Percentiles rank a stretch among this genome's conserved stretches.
Evolutionary conservation across 768 basidiomycete species (phyloP).

Genomic region (Russula griseocarnosa): DNA sequence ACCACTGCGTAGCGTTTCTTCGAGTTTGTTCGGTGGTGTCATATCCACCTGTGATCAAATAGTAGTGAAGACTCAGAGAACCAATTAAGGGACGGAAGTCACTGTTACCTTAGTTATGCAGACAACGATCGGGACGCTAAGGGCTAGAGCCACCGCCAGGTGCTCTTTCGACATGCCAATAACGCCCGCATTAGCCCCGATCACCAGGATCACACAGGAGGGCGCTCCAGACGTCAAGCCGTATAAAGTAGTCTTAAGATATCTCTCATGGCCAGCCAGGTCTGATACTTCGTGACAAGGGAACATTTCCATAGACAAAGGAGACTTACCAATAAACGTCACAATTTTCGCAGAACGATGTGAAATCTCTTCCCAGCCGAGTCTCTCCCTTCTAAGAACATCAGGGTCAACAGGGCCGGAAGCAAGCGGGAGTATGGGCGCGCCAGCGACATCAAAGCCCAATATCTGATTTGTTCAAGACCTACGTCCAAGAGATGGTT

Average conservation of each 20-base stretch:
- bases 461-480: slow-evolving; percentile 56
- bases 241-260: slow-evolving; percentile 88
- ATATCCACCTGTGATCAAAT: slow-evolving; percentile 71
- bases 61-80: background rate
- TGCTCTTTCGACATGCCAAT: slow-evolving; percentile 97
- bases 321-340: slow-evolving; percentile 74
- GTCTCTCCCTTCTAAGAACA: slow-evolving; percentile 72
- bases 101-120: slow-evolving; percentile 83
- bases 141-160: slow-evolving; percentile 86
- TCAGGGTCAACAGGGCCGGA: slow-evolving; percentile 56
- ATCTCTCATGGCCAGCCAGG: slow-evolving; percentile 93
- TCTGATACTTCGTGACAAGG: slow-evolving; percentile 43
- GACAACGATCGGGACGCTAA: slow-evolving; percentile 89
- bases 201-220: slow-evolving; percentile 87
- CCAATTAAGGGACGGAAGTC: background rate
- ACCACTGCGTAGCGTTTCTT: slow-evolving; percentile 90
- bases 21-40: slow-evolving; percentile 89
- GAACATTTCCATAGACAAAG: background rate
- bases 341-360: slow-evolving; percentile 86
- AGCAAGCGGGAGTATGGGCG: slow-evolving; percentile 71
- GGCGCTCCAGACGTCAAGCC: slow-evolving; percentile 93
- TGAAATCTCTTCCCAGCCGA: slow-evolving; percentile 96
- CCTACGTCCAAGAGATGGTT: background rate
- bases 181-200: slow-evolving; percentile 90
- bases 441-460: slow-evolving; percentile 75